These are phyloP conservation scores for Nakazawaea wickerhamii DNA, from an alignment of 805 yeast genomes.

Conservation along the genomic window DNA sequence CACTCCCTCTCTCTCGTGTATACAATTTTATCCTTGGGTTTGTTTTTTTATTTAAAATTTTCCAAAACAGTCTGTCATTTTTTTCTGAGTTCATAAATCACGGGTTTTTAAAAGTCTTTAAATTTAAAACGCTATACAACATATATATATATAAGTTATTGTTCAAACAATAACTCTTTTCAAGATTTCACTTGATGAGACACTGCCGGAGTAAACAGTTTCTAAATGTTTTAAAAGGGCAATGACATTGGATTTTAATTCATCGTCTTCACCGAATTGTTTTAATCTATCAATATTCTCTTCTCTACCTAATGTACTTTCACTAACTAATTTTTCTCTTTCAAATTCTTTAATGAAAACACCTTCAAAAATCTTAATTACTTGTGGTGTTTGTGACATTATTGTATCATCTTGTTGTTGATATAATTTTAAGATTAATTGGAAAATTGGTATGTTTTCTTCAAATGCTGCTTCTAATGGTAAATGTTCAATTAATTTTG, in stretches of 20 bases:
- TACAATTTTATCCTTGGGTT: background rate
- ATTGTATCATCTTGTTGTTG: conserved; percentile 54
- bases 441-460: conserved; percentile 88
- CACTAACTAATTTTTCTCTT: conserved; percentile 59
- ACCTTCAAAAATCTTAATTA: conserved; percentile 62
- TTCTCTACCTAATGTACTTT: conserved; percentile 82
- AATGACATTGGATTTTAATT: conserved; percentile 57
- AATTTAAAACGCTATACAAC: background rate
- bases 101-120: too few relatives aligned
- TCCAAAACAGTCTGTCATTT: too few relatives aligned
- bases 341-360: conserved; percentile 75
- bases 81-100: too few relatives aligned
- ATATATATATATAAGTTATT: too few relatives aligned
- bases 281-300: conserved; percentile 70
- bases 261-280: conserved; percentile 66
- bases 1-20: background rate
- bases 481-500: conserved; percentile 67
- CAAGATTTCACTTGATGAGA: conserved; percentile 45
- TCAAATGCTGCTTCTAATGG: conserved; percentile 87
- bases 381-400: conserved; percentile 48
- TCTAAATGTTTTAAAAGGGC: conserved; percentile 72
- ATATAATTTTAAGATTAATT: conserved; percentile 68
- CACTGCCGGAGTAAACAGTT: conserved; percentile 55
- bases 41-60: background rate
- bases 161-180: conserved; percentile 34